phyloP scores from a whole-genome alignment of 441 rosid species.

The Erodium moschatum region DNA sequence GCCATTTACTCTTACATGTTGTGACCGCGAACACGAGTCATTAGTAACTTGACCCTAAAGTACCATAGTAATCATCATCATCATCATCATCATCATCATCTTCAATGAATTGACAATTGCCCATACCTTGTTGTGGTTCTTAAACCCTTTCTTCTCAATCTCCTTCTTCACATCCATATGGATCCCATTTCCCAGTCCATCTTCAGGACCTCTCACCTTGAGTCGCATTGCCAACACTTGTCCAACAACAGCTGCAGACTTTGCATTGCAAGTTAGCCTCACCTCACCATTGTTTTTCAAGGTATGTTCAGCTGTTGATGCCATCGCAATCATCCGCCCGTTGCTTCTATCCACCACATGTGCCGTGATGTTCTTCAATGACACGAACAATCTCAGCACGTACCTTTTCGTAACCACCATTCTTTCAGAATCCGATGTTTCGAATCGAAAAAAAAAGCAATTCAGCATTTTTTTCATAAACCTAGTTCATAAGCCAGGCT shows the following conservation, averaged over 20 bases:
- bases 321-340: not conserved
- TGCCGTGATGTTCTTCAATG: not conserved
- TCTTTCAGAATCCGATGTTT: not conserved
- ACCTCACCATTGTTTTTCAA: not conserved
- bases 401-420: slow-evolving; percentile 1
- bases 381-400: not conserved
- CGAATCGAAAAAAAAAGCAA: not conserved
- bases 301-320: not conserved
- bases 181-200: slow-evolving; percentile 49
- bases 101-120: slow-evolving; percentile 54
- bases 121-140: slow-evolving; percentile 35
- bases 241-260: slow-evolving; percentile 27
- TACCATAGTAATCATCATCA: too few relatives aligned
- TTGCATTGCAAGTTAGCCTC: not conserved
- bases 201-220: slow-evolving; percentile 53
- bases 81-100: too few relatives aligned
- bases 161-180: slow-evolving; percentile 27
- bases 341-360: not conserved
- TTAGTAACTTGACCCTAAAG: too few relatives aligned
- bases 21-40: too few relatives aligned
- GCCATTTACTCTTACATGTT: too few relatives aligned
- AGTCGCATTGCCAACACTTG: slow-evolving; percentile 52
- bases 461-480: too few relatives aligned
- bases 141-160: slow-evolving; percentile 22
- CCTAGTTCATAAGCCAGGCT: too few relatives aligned